Conservation (phyloP, 2,329 filamentous ascomycete genomes). For the Fonsecaea pedrosoi region DNA sequence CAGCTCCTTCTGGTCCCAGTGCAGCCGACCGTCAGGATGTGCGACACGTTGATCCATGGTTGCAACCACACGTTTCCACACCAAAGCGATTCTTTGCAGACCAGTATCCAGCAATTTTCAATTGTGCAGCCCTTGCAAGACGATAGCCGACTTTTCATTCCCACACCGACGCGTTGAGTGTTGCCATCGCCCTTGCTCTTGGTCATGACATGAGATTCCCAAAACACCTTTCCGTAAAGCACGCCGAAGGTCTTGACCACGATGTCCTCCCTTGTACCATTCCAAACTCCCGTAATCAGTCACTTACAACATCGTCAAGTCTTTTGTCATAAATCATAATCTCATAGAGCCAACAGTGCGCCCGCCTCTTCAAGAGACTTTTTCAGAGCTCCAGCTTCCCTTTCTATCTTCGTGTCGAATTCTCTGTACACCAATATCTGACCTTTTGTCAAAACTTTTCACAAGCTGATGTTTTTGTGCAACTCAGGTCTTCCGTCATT, state of each 20-base stretch:
- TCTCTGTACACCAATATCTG: slow-evolving; percentile 7
- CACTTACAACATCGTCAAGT: slow-evolving; percentile 12
- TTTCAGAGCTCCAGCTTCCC: slow-evolving; percentile 1
- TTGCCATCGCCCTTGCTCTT: background rate
- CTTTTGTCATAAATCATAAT: slow-evolving; percentile 20
- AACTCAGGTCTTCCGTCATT: slow-evolving; percentile 13
- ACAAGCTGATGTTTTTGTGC: slow-evolving; percentile 3
- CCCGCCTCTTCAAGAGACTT: background rate
- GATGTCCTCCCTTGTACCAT: background rate
- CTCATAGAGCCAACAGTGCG: slow-evolving; percentile 12
- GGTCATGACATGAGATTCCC: background rate
- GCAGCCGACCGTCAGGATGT: background rate
- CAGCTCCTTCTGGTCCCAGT: background rate
- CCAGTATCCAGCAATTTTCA: background rate
- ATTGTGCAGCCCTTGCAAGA: background rate
- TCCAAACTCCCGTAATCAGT: slow-evolving; percentile 10
- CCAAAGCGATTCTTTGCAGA: background rate
- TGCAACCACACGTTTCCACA: background rate
- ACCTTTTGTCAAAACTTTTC: slow-evolving; percentile 9
- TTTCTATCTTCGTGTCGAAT: slow-evolving; percentile 8
- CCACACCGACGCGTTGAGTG: background rate
- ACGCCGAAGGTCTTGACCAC: background rate
- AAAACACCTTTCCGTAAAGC: background rate
- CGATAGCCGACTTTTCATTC: background rate
- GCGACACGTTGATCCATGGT: background rate